These are phyloP conservation scores for Lithohypha guttulata DNA, from an alignment of 2,329 filamentous ascomycete species.

Conservation along the genomic window DNA sequence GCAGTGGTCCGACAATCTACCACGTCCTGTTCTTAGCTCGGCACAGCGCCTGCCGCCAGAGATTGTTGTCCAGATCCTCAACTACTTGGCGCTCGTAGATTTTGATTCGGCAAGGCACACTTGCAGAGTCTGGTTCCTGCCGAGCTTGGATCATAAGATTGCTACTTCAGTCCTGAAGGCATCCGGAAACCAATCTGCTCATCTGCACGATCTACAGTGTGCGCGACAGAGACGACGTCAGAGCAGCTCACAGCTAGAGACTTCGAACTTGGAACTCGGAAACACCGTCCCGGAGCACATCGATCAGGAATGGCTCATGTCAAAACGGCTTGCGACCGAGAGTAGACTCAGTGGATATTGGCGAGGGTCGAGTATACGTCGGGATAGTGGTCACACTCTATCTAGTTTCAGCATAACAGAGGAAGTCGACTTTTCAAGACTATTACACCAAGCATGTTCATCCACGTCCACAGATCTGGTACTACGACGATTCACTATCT, in stretches of 20 bases:
- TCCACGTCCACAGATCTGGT: neutral
- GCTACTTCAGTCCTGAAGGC: slow-evolving; percentile 44
- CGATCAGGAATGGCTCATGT: slow-evolving; percentile 31
- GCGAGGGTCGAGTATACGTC: slow-evolving; percentile 26
- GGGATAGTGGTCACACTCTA: neutral
- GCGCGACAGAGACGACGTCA: slow-evolving; percentile 14
- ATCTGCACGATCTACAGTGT: slow-evolving; percentile 24
- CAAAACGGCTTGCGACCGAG: slow-evolving; percentile 39
- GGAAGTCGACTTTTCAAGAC: slow-evolving; percentile 17
- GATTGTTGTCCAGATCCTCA: slow-evolving; percentile 39
- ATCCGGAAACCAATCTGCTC: slow-evolving; percentile 38
- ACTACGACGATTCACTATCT: slow-evolving; percentile 40
- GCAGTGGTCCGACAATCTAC: slow-evolving; percentile 14
- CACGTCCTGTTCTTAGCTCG: slow-evolving; percentile 12
- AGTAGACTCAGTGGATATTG: slow-evolving; percentile 36
- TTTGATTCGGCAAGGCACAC: slow-evolving; percentile 52
- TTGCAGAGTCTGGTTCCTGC: slow-evolving; percentile 50
- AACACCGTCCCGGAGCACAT: slow-evolving; percentile 1
- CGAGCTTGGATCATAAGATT: slow-evolving; percentile 43
- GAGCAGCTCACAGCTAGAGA: neutral
- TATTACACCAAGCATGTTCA: slow-evolving; percentile 19
- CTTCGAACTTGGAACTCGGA: neutral
- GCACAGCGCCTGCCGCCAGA: slow-evolving; percentile 33
- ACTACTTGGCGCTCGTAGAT: slow-evolving; percentile 35
- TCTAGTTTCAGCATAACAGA: slow-evolving; percentile 13